Base-by-base conservation (phyloP, 345 rosid genomes). In the Boechera divaricarpa region DNA sequence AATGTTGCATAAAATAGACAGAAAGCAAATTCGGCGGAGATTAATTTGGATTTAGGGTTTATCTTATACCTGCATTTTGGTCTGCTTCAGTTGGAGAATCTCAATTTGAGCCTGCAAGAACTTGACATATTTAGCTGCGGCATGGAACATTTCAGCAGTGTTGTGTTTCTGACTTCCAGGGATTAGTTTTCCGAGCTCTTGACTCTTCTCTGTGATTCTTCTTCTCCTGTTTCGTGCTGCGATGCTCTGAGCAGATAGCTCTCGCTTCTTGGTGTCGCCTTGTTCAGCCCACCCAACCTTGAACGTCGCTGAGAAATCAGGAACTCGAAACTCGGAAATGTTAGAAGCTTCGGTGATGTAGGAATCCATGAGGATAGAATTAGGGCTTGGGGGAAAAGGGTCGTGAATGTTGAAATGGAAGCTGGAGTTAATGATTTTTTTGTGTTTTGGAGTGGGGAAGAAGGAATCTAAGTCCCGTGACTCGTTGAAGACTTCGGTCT, bases 141-240 rank as follows among this genome's bases (percentile, higher is more conserved):
- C 82, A 24, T 88, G 87, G n/a, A 94, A 79, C 98, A 94, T 94
- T 38, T 89, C 90, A 5, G 97, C 95, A 0, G 98, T 94, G 81
- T 90, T 90, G 88, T 86, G 88, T 78, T 86, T 94, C 9, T 78
- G 80, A 18, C 93, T 90, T 5, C 93, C 98, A 3, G 98, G 98
- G 54, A 92, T 83, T 35, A 90, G 87, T 85, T 87, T 90, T 8
- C 87, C 88, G 0, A 94, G 92, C 83, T 90, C 90, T 4, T 78
- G 90, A 4, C 97, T 92, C 85, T 86, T 91, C 81, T 87, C 86
- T 0, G 90, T 83, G 21, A 92, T 92, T 83, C 76, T 92, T 86
- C 89, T 86, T 35, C 97, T 86, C 82, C 98, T 89, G 75, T 89
- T 82, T 24, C 98, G 67, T 0, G 98, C 93, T 0, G 90, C 95